Base-by-base conservation (phyloP, 768 basidiomycete species). In the Lactifluus subvellereus region DNA sequence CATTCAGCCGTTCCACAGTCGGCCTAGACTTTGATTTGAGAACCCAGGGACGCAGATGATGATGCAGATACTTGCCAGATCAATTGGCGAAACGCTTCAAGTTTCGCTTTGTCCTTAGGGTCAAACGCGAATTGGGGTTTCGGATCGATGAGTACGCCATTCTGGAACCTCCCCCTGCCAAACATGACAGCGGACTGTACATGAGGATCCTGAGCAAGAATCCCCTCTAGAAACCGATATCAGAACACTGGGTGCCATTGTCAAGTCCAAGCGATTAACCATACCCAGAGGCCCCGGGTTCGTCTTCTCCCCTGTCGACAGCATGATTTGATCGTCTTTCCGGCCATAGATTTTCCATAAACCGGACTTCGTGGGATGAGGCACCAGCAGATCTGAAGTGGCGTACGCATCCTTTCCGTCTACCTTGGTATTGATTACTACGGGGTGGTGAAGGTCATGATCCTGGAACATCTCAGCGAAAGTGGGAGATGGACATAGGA, bases 361-460 rank as follows among this genome's bases (percentile, higher is more conserved):
- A 1, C 76, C 72, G 6, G 75, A 61, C 33, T 74, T 76, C 0
- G 74, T 75, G 0, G 82, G 79, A 66, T 83, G 82, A 32, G 76
- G 74, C 0, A 73, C 61, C 16, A 83, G 70, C 2, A 82, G 49
- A 67, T 82, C 82, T 0, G 72, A 69, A 1, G 79, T 80, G 2
- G 77, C 72, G 51, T 79, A 81, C 11, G 75, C 79, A 22, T 72
- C 70, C 18, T 67, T 65, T 2, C 79, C 81, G 1, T 75, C 67
- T 1, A 77, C 54, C 52, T 72, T 66, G 10, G 71, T 54, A 65
- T 82, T 82, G 50, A 73, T 54, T 40, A 68, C 60, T 30, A 64
- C 54, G 16, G 70, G 70, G 30, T 64, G 65, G 48, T 68, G 67
- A 4, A 50, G 42, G 16, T 71, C 68, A 30, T 69, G 69, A 10